Percentiles rank a stretch among this genome's conserved stretches.
Evolutionary conservation across 306 rosid species (phyloP).

Genomic region (Prunus padus): DNA sequence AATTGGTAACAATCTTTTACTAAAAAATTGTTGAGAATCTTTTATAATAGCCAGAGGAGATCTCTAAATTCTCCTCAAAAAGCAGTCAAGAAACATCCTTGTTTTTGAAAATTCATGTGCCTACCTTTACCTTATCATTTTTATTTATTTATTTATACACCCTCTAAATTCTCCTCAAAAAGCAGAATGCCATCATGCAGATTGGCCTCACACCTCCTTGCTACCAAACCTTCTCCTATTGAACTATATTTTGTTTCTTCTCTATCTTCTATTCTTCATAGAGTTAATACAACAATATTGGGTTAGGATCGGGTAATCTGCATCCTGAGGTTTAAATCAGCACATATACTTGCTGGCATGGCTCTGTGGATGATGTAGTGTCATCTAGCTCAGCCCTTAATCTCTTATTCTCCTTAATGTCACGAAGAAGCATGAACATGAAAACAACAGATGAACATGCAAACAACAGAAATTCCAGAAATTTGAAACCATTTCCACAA

Average conservation of each 20-base stretch:
- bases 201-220: conserved; percentile 21
- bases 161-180: conserved; percentile 61
- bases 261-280: background rate
- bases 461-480: too few relatives aligned
- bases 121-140: conserved; percentile 36
- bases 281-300: conserved; percentile 18
- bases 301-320: conserved; percentile 52
- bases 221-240: conserved; percentile 16
- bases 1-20: conserved; percentile 20
- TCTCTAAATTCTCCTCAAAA: conserved; percentile 23
- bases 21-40: conserved; percentile 9
- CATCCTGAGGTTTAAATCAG: conserved; percentile 76
- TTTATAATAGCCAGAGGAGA: background rate
- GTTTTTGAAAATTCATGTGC: conserved; percentile 26
- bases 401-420: conserved; percentile 71
- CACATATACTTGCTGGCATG: background rate
- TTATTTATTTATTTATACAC: conserved; percentile 32
- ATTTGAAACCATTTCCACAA: too few relatives aligned
- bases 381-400: conserved; percentile 64
- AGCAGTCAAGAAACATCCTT: conserved; percentile 41
- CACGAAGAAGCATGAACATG: conserved; percentile 53
- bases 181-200: conserved; percentile 17
- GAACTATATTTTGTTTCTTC: background rate
- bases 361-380: conserved; percentile 40
- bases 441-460: too few relatives aligned